These are phyloP conservation scores for Nepenthes gracilis DNA, from an alignment of 148 eudicot species.

Conservation along the genomic window DNA sequence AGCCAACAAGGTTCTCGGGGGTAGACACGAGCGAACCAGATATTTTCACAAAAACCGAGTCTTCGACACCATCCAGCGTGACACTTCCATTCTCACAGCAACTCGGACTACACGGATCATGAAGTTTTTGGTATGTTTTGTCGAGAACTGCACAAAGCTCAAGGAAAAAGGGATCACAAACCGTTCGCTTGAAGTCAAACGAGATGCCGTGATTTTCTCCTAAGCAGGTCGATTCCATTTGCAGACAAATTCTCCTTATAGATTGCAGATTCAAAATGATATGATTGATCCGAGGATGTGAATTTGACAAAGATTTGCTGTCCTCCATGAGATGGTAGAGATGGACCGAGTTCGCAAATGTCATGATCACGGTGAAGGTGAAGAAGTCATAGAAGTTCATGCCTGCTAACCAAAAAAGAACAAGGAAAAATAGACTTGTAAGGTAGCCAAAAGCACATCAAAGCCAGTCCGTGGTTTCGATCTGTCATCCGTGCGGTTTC, in stretches of 20 bases:
- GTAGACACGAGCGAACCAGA: conserved; percentile 16
- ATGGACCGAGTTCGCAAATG: conserved; percentile 54
- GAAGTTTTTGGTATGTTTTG: conserved; percentile 33
- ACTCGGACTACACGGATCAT: conserved; percentile 17
- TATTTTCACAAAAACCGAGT: conserved; percentile 8
- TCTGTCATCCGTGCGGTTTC: no score
- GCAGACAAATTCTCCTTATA: conserved; percentile 26
- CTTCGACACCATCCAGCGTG: conserved; percentile 12
- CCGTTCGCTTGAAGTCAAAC: conserved; percentile 20
- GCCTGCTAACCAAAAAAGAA: conserved; percentile 25
- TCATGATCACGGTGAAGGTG: conserved; percentile 54
- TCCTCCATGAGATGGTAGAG: conserved; percentile 23
- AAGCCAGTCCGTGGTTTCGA: background rate
- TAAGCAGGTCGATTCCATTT: conserved; percentile 33
- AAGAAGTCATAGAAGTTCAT: conserved; percentile 90
- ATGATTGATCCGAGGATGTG: conserved; percentile 29
- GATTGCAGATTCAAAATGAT: conserved; percentile 40
- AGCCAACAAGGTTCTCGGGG: conserved; percentile 32
- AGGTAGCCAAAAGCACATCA: background rate
- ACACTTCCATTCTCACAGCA: conserved; percentile 3
- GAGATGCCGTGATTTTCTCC: conserved; percentile 22
- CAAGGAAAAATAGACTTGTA: background rate
- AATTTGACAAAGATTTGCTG: conserved; percentile 6
- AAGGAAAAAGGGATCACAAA: conserved; percentile 39
- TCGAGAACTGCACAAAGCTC: conserved; percentile 29